Conservation (phyloP, 768 basidiomycete species). For the Hygrocybe punicea region DNA sequence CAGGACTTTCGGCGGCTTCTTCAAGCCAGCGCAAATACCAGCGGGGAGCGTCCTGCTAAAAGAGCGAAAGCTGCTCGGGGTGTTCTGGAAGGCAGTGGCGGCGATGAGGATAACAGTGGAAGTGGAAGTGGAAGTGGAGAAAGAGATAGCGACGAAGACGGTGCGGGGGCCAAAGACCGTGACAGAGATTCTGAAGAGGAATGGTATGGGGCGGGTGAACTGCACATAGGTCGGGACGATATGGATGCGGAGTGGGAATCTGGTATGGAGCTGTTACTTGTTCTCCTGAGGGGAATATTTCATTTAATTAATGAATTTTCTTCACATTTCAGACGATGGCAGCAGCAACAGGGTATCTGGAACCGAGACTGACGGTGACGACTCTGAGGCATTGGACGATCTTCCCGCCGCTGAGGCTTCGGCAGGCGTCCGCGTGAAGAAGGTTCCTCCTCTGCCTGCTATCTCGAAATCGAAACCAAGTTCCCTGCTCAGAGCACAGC, state of each 20-base stretch:
- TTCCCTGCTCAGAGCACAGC: slow-evolving; percentile 24
- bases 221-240: too few species aligned
- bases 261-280: slow-evolving; percentile 18
- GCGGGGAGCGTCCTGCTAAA: neutral
- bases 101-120: slow-evolving; percentile 18
- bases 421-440: neutral
- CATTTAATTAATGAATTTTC: too few species aligned
- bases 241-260: slow-evolving; percentile 39
- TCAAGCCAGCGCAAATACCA: slow-evolving; percentile 24
- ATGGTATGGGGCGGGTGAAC: neutral
- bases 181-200: slow-evolving; percentile 13
- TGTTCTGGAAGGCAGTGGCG: slow-evolving; percentile 11
- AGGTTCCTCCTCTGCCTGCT: neutral
- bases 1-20: slow-evolving; percentile 47
- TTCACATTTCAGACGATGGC: too few species aligned
- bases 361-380: slow-evolving; percentile 40
- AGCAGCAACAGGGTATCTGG: too few species aligned
- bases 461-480: neutral
- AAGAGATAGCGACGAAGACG: slow-evolving; percentile 15
- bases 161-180: slow-evolving; percentile 22
- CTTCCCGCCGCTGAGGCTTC: neutral
- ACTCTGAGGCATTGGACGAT: slow-evolving; percentile 29
- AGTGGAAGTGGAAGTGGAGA: neutral
- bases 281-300: too few species aligned
- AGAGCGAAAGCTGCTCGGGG: too few species aligned